Base-by-base conservation (phyloP, 257 asterid genomes). In the Solanum clarkiae region DNA sequence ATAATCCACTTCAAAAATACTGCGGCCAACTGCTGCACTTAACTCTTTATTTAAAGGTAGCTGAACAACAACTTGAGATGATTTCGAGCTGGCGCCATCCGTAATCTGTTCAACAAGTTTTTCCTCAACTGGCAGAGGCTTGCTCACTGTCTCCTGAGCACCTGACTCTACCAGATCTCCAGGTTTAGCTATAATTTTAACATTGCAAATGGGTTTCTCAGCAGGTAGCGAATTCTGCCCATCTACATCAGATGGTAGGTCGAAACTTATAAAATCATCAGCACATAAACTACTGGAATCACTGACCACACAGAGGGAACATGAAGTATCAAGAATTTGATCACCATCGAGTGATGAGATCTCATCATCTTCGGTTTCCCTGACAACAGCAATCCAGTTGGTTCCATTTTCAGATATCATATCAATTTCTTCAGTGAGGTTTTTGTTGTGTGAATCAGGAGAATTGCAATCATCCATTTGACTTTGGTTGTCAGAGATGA, bases 271-370 rank as follows among this genome's bases (percentile, higher is more conserved):
- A 55, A 93, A 89, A 83, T 95, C 99, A 71, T 96, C 99, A 80
- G 95, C 97, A 80, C 94, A 96, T 68, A 96, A 72, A 83, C 98
- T 96, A 86, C 98, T 96, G 20, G 93, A 87, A 88, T 95, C 98
- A 79, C 99, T 96, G 80, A 91, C 93, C 83, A 93, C 92, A 3
- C 97, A 94, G 85, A 93, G 80, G n/a, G 98, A 94, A 88, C 97
- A 90, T 4, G 90, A 91, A 60, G 87, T 88, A 63, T 92, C 97
- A 47, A 89, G 91, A 56, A 90, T 36, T 1, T 62, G 90, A 84
- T 93, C 96, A 56, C 91, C 92, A 83, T 91, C 95, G 71, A 93
- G 69, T 5, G 96, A 93, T 5, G 92, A 89, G 5, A 84, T 85
- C 9, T 93, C 93, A 32, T 92, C 94, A 57, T 92, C 95, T 71